Evolutionary conservation across 805 yeast genomes (phyloP).

Genomic region (Schizosaccharomyces octosporus): DNA sequence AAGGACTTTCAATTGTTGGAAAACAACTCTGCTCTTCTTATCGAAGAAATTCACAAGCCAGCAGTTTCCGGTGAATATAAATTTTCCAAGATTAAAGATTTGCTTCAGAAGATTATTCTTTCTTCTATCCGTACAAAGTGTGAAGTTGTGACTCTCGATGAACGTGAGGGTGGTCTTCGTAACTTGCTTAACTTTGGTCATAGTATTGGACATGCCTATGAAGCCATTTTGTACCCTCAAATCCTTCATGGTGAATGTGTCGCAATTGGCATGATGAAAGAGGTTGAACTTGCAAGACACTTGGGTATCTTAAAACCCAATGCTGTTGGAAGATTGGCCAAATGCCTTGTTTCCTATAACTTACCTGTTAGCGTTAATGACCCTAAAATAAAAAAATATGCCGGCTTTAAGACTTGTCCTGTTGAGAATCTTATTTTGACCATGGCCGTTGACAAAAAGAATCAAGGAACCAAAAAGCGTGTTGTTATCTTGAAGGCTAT

Average conservation of each 20-base stretch:
- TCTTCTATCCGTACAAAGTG: constrained; percentile 84
- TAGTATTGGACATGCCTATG: constrained; percentile 92
- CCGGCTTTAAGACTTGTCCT: constrained; percentile 48
- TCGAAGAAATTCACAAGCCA: constrained; percentile 34
- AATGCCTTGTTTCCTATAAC: constrained; percentile 64
- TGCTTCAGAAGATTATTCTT: constrained; percentile 50
- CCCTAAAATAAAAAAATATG: constrained; percentile 40
- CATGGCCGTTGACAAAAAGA: constrained; percentile 92
- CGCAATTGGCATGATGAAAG: constrained; percentile 83
- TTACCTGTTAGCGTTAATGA: constrained; percentile 64
- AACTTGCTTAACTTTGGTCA: constrained; percentile 88
- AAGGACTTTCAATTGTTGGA: constrained; percentile 69
- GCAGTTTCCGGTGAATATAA: constrained; percentile 28
- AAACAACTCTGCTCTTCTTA: constrained; percentile 40
- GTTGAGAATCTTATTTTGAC: constrained; percentile 47
- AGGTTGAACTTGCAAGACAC: constrained; percentile 86
- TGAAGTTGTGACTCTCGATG: constrained; percentile 77
- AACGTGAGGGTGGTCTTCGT: constrained; percentile 82
- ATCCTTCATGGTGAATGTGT: constrained; percentile 97
- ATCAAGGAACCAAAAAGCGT: constrained; percentile 76
- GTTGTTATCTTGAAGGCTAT: constrained; percentile 62
- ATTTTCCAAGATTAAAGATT: constrained; percentile 42
- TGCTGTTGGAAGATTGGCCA: constrained; percentile 72
- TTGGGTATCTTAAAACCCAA: constrained; percentile 73
- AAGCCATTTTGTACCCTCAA: constrained; percentile 90